Evolutionary conservation across 139 green algal genomes (phyloP).

Genomic region (Marvania coccoides): DNA sequence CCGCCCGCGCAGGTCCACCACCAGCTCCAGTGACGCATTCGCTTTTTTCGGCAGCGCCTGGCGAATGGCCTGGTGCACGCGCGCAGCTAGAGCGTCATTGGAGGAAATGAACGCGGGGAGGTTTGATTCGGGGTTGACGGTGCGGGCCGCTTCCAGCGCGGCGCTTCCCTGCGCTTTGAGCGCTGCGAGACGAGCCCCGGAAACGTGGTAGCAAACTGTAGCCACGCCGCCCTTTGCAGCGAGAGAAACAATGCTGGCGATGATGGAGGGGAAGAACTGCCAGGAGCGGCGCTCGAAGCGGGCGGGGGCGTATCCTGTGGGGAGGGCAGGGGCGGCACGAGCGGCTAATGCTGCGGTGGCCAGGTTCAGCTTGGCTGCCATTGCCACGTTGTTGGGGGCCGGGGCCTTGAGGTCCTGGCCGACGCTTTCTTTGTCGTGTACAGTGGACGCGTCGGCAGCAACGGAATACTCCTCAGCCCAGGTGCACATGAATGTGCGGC

Average conservation of each 20-base stretch:
- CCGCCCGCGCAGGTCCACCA: background rate
- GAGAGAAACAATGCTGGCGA: too few relatives aligned
- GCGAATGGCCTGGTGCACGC: background rate
- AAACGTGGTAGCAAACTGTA: conserved; percentile 1
- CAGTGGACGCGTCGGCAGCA: too few relatives aligned
- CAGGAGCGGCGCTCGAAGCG: background rate
- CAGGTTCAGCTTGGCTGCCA: too few relatives aligned
- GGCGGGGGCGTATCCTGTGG: background rate
- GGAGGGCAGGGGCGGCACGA: background rate
- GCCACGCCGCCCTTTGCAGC: too few relatives aligned
- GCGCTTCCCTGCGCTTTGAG: background rate
- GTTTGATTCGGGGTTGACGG: background rate
- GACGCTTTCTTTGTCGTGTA: too few relatives aligned
- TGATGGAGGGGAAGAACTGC: background rate
- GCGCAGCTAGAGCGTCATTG: background rate
- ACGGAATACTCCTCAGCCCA: background rate
- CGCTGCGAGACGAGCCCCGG: background rate
- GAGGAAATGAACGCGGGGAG: background rate
- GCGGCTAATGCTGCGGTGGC: background rate
- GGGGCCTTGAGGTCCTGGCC: too few relatives aligned
- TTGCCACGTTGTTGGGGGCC: too few relatives aligned
- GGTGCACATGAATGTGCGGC: background rate
- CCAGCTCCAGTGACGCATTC: background rate
- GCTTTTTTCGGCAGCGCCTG: background rate
- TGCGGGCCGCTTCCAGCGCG: background rate